A percentile compares a stretch with the other conserved stretches of the same genome.
Conservation (phyloP, 768 basidiomycete genomes). For the Leccinum disarticulatum region DNA sequence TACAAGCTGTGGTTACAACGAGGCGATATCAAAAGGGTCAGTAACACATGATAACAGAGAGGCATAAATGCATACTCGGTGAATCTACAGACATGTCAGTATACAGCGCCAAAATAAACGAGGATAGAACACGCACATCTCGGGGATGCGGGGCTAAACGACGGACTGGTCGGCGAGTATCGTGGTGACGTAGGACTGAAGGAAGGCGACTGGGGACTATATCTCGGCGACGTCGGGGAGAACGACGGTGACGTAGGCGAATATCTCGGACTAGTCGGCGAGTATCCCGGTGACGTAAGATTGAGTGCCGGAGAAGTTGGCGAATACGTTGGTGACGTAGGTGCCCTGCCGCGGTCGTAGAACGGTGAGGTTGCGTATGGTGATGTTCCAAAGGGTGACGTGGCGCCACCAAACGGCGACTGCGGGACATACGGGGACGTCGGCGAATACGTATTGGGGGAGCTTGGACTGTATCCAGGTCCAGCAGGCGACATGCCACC, state of each 20-base stretch:
- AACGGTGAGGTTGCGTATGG: conserved; percentile 86
- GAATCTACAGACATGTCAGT: conserved; percentile 52
- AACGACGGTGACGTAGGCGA: conserved; percentile 84
- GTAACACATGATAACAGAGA: conserved; percentile 15
- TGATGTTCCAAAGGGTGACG: conserved; percentile 79
- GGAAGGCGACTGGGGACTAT: conserved; percentile 87
- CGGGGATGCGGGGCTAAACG: conserved; percentile 92
- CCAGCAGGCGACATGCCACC: conserved; percentile 89
- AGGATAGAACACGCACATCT: conserved; percentile 55
- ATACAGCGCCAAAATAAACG: not conserved
- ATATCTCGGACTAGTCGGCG: conserved; percentile 74
- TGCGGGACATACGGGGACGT: conserved; percentile 89
- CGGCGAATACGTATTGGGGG: conserved; percentile 85
- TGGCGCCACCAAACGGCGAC: conserved; percentile 80
- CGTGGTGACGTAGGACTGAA: conserved; percentile 89
- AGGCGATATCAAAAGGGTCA: conserved; percentile 18
- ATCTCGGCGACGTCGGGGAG: conserved; percentile 82
- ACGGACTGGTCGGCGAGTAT: conserved; percentile 88
- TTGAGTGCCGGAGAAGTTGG: conserved; percentile 85
- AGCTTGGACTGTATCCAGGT: conserved; percentile 87
- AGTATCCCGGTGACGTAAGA: conserved; percentile 73
- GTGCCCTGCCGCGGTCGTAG: conserved; percentile 61
- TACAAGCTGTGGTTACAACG: conserved; percentile 53
- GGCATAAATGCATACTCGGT: conserved; percentile 58
- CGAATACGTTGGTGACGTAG: conserved; percentile 83